Base-by-base conservation (phyloP, 305 asterid species). In the Solanum chacoense region DNA sequence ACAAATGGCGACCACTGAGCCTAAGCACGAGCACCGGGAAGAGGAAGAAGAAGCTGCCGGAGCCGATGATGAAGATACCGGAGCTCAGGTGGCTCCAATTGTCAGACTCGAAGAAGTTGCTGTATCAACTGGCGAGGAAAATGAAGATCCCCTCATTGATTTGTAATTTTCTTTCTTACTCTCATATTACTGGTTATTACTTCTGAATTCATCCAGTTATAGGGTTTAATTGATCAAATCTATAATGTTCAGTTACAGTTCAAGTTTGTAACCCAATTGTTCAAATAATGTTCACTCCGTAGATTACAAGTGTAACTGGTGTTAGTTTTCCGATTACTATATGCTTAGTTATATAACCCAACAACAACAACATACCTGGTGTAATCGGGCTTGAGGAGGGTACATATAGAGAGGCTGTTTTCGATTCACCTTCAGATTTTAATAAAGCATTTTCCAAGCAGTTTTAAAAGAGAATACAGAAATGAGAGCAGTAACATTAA, bases 21-120 rank as follows among this genome's bases (percentile, higher is more conserved):
- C 83, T 76, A 76, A 20, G 29, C 83, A 35, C 18, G 29, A 76
- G 20, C 83, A 11, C 31, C 16, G 20, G 50, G 18, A 76, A 32
- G 29, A 11, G 31, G 83, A 22, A 32, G 91, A 89, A 37, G 93
- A 91, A 85, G 50, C 84, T 31, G 88, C 90, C 55, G 93, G 88
- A 26, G 92, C 88, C 14, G 94, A 93, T 5, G 95, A 93, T 31
- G 94, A 93, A 80, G 94, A 93, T 87, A 93, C 94, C 69, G 94
- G 95, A 88, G 92, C 95, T 72, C 92, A 89, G 72, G 92, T 93
- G 22, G 94, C 93, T 24, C 94, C 95, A 38, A 92, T 93, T 67
- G 91, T 92, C 83, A 90, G 78, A 75, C 93, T 93, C 74, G 91
- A 90, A 84, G 93, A 89, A 88, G 94, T 93, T 32, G 89, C 90